phyloP scores from a whole-genome alignment of 495 filamentous ascomycete species.

The Friedmanniomyces endolithicus region DNA sequence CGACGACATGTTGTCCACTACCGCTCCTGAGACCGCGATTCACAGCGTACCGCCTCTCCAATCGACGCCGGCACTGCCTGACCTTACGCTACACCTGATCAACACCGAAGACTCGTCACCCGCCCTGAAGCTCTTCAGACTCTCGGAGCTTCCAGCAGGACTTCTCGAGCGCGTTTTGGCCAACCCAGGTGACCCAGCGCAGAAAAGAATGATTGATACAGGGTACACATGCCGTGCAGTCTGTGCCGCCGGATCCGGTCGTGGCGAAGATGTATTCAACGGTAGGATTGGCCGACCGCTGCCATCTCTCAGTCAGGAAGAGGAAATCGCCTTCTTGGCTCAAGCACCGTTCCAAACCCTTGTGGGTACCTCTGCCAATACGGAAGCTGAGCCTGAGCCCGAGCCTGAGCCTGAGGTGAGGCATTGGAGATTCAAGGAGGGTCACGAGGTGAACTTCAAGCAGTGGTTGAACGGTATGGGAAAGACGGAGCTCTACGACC shows the following conservation, averaged over 20 bases:
- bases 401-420: neutral
- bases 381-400: neutral
- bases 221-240: neutral
- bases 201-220: neutral
- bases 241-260: neutral
- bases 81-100: neutral
- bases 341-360: neutral
- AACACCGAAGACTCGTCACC: neutral
- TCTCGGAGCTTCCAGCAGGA: neutral
- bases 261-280: conserved; percentile 1
- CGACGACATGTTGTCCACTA: neutral
- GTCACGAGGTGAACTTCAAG: neutral
- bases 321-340: neutral
- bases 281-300: conserved; percentile 2
- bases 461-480: conserved; percentile 14
- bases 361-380: neutral
- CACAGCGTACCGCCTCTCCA: neutral
- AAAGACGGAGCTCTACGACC: neutral
- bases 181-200: neutral
- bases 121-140: conserved; percentile 1
- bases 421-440: conserved; percentile 1
- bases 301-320: neutral
- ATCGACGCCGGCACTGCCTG: neutral
- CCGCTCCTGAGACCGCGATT: neutral
- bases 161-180: conserved; percentile 1